Conservation (phyloP, 306 rosid genomes). For the Arachis hypogaea region DNA sequence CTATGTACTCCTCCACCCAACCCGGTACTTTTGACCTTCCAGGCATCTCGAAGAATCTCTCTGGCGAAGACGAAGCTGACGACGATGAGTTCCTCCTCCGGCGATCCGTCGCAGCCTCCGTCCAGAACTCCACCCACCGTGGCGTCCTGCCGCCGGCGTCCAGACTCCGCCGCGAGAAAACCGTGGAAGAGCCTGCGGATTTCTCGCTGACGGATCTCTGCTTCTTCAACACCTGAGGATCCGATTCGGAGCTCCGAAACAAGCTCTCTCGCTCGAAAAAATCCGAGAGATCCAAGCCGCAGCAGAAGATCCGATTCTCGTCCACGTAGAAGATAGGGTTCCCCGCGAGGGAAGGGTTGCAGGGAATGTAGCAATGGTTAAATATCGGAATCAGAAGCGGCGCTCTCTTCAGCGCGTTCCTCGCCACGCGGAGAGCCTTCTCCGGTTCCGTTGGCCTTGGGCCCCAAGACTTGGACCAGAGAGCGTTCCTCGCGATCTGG, state of each 20-base stretch:
- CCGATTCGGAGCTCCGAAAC: slow-evolving; percentile 60
- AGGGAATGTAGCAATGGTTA: slow-evolving; percentile 98
- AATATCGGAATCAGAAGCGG: slow-evolving; percentile 91
- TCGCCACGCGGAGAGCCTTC: slow-evolving; percentile 73
- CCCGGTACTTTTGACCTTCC: slow-evolving; percentile 52
- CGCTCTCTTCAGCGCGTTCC: slow-evolving; percentile 87
- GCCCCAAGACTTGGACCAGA: slow-evolving; percentile 97
- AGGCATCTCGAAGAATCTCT: slow-evolving; percentile 67
- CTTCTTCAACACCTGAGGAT: slow-evolving; percentile 59
- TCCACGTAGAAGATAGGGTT: slow-evolving; percentile 92
- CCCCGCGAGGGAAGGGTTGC: slow-evolving; percentile 87
- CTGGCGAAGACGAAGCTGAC: slow-evolving; percentile 69
- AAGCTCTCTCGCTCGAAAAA: slow-evolving; percentile 85
- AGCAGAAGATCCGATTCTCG: slow-evolving; percentile 86
- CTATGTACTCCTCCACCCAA: slow-evolving; percentile 89
- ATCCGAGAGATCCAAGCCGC: slow-evolving; percentile 90
- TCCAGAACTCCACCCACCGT: slow-evolving; percentile 99
- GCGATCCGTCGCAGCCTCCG: slow-evolving; percentile 82
- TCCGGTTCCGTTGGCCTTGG: slow-evolving; percentile 82
- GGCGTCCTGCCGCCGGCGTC: slow-evolving; percentile 81
- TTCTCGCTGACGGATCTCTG: slow-evolving; percentile 84
- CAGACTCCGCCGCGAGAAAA: slow-evolving; percentile 75
- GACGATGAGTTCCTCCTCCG: slow-evolving; percentile 67
- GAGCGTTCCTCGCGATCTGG: slow-evolving; percentile 79
- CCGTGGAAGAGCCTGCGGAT: slow-evolving; percentile 66